Evolutionary conservation across 2,329 filamentous ascomycete species (phyloP), one percentile per base, ranked within the genome.

Genomic region (Neopestalotiopsis sp.): DNA sequence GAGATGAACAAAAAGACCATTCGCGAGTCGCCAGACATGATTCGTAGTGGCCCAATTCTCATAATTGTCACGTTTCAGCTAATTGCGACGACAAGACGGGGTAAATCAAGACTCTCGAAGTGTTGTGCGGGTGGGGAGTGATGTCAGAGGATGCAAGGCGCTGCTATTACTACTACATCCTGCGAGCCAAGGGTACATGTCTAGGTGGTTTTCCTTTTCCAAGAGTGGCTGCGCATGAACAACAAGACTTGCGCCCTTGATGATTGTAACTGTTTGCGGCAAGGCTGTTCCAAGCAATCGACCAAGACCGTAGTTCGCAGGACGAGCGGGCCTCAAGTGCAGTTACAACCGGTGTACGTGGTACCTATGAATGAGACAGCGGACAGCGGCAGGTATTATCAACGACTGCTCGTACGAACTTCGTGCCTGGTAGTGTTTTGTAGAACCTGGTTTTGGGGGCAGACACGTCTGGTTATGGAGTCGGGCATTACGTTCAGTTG

Each of bases 81-180:
- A 14, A 28, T 28, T 28, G 24, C 24, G 57, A 24, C 57, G n/a
- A 59, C 57, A 59, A 59, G 57, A 20, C 24, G 20, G 17, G 57
- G 49, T 38, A 7, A 7, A 38, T 38, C 45, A 52, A 52, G n/a
- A 17, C 17, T 52, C 45, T 52, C n/a, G 45, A 59, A 59, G n/a
- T 28, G 24, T 28, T 28, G 24, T 28, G 34, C 34, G 28, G 38
- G 40, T 45, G n/a, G 28, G 20, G 38, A 30, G 40, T 64, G 61
- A 64, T 64, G 61, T 64, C 61, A 64, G 38, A 64, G 61, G 61
- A 64, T 45, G n/a, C 40, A 32, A 24, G 61, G 61, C 34, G 61
- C 42, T 64, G 34, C 30, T 24, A 32, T 52, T 64, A n/a, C 61
- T 64, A n/a, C 61, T 10, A 40, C 38, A 38, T 62, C 61, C 61